phyloP scores from a whole-genome alignment of 768 basidiomycete species.

The Boletus insuetus region DNA sequence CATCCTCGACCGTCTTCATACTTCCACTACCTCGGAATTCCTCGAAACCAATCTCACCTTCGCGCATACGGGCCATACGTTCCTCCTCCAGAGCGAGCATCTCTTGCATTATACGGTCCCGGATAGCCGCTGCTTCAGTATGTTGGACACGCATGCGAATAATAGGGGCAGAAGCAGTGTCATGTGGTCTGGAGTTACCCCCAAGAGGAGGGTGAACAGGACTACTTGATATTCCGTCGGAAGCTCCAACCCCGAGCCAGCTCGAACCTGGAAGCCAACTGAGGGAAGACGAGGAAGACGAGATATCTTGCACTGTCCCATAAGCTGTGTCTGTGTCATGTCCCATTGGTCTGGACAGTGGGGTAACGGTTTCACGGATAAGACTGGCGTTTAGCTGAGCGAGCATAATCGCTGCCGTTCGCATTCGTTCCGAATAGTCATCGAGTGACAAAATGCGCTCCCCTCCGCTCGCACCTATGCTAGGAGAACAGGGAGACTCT shows the following conservation, averaged over 20 bases:
- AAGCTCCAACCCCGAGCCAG: constrained; percentile 39
- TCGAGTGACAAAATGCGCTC: constrained; percentile 69
- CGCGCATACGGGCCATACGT: constrained; percentile 90
- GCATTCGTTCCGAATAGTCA: constrained; percentile 98
- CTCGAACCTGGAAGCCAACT: constrained; percentile 56
- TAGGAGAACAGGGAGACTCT: constrained; percentile 5
- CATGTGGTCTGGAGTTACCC: constrained; percentile 22
- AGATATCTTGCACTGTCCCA: constrained; percentile 8
- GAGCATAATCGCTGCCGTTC: constrained; percentile 97
- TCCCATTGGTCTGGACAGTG: constrained; percentile 13
- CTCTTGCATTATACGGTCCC: constrained; percentile 96
- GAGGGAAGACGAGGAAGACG: constrained; percentile 28
- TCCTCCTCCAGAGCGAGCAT: constrained; percentile 97
- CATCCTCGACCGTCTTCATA: constrained; percentile 80
- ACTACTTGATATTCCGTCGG: constrained; percentile 22
- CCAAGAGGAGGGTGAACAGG: constrained; percentile 33
- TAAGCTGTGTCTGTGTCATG: constrained; percentile 2
- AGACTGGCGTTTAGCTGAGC: constrained; percentile 89
- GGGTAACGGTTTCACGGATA: constrained; percentile 49
- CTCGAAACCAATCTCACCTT: constrained; percentile 60
- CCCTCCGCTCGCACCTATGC: background rate
- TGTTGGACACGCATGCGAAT: constrained; percentile 73
- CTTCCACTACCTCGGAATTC: constrained; percentile 43
- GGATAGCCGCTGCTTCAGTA: constrained; percentile 84
- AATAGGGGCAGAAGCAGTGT: constrained; percentile 30